Conservation (phyloP, 2,329 filamentous ascomycete genomes). For the Scolecobasidium constrictum region DNA sequence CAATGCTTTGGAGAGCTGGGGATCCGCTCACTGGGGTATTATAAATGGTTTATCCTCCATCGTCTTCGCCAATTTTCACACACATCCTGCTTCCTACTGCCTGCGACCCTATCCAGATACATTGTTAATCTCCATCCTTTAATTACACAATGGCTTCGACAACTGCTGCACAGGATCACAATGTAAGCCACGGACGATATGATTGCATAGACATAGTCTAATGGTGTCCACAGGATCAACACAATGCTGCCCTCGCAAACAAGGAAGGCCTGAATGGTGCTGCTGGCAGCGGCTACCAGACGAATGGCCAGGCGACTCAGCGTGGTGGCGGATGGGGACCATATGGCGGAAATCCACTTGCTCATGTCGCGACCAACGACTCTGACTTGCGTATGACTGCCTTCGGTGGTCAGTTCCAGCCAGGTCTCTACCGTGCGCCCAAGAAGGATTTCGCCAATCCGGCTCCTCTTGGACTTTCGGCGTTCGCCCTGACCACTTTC, state of each 20-base stretch:
- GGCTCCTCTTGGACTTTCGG: slow-evolving; percentile 48
- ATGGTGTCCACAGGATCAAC: background rate
- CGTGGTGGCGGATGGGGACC: background rate
- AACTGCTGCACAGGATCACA: too few relatives aligned
- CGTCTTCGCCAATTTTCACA: too few relatives aligned
- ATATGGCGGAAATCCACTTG: slow-evolving; percentile 35
- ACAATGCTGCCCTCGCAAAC: background rate
- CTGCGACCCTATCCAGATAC: too few relatives aligned
- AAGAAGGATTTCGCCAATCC: slow-evolving; percentile 46
- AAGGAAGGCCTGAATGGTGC: background rate
- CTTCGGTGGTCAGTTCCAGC: slow-evolving; percentile 43
- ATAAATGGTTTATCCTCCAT: too few relatives aligned
- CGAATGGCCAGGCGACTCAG: background rate
- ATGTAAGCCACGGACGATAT: too few relatives aligned
- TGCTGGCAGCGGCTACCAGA: background rate
- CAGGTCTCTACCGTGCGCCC: slow-evolving; percentile 34
- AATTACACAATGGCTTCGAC: too few relatives aligned
- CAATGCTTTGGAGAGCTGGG: too few relatives aligned
- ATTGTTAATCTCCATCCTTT: too few relatives aligned
- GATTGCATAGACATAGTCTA: too few relatives aligned
- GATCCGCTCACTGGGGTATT: too few relatives aligned
- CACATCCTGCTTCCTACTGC: too few relatives aligned
- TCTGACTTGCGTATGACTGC: slow-evolving; percentile 33
- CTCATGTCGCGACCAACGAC: slow-evolving; percentile 38
- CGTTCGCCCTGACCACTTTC: slow-evolving; percentile 57